Base-by-base conservation (phyloP, 768 basidiomycete species). In the Phanerodontia chrysosporium region DNA sequence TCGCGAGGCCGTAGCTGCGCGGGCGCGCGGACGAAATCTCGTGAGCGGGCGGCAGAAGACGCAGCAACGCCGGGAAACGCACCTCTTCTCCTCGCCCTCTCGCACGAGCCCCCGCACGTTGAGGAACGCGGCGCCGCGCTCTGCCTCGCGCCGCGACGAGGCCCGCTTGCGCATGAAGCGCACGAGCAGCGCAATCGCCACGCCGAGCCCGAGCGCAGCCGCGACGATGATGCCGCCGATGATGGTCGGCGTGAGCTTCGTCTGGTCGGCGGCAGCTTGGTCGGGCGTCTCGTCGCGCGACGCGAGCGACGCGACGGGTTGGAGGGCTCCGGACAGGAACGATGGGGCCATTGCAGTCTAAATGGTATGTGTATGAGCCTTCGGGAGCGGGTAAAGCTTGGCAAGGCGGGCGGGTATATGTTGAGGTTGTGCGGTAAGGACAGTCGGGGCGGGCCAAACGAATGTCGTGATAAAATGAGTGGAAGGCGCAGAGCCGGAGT, bases 221-320 rank as follows among this genome's bases (percentile, higher is more conserved):
- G 75, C 80, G 6, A 84, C 65, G 22, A 76, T 72, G 64, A 87
- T 78, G 6, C 82, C 86, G 55, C 72, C 80, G 49, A 86, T 78
- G 63, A 78, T 75, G 22, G 76, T 67, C 5, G 78, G 70, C 51
- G 58, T 62, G 36, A 64, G n/a, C 45, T 45, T 57, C 46, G 59
- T 62, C 27, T 62, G 58, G 25, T 61, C 61, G 39, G 48, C 58
- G 24, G 61, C 44, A 29, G 13, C 49, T 22, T 27, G 29, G n/a
- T 27, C 44, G 51, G 51, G 42, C n/a, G 42, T 30, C 10, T 14
- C 32, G 44, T 51, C 30, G 51, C 57, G 57, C 22, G 53, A 9
- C 48, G 56, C 32, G 28, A 57, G 42, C 18, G 45, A 12, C 2
- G 45, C n/a, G 45, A 53, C 39, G 21, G 51, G 39, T 18, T 7